Base-by-base conservation (phyloP, 257 asterid species). In the Schizonepeta tenuifolia region DNA sequence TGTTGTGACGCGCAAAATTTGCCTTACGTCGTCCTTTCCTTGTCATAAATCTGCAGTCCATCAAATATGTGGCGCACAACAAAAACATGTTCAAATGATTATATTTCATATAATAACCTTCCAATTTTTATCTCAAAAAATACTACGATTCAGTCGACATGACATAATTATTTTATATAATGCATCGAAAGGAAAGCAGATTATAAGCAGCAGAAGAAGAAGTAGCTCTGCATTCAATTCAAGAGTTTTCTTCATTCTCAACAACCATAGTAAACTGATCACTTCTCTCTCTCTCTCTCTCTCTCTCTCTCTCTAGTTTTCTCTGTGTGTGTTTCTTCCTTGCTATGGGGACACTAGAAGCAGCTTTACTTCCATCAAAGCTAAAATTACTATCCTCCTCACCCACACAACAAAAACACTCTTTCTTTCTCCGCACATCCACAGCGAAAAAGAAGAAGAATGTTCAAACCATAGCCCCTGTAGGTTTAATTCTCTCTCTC, bases 381-480 rank as follows among this genome's bases (percentile, higher is more conserved):
- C 90, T 82, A 35, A 65, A 28, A 22, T n/a, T n/a, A n/a, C 65
- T 7, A 13, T 49, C 80, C 17, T 69, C 74, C 55, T 58, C 73
- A 51, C 63, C 72, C 15, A 22, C 38, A 58, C 61, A 69, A 13
- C 62, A 83, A 6, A 83, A 65, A 12, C 73, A 54, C 35, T 64
- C 89, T 56, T 70, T 73, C 49, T 71, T 78, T 62, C 17, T 69
- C 10, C 46, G 51, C 73, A 83, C 4, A 67, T 80, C 69, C 24
- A 4, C 24, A 35, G 79, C 76, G 26, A 82, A 49, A 75, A 24
- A 51, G 62, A 75, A 80, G 73, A 84, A 81, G 67, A 74, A 65
- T 64, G 71, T 61, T 71, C 82, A 67, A n/a, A 66, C 74, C 44
- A 41, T 78, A 7, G 75, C 70, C 69, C 93, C 93, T 18, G 93